Evolutionary conservation across 768 basidiomycete genomes (phyloP).

Genomic region (Podaxis sp.): DNA sequence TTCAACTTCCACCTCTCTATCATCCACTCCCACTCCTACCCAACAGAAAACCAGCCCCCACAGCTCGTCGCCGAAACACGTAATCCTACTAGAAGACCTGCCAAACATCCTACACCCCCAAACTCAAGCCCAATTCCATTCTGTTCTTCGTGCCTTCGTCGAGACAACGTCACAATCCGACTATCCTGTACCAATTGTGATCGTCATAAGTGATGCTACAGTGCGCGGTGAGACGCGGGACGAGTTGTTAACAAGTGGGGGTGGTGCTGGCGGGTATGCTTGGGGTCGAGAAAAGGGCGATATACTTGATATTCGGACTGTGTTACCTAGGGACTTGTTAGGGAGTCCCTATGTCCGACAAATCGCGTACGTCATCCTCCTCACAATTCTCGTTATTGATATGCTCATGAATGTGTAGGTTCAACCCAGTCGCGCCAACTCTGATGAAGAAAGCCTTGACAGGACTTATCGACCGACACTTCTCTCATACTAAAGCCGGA

Average conservation of each 20-base stretch:
- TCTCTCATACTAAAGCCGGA: conserved; percentile 24
- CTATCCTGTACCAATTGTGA: conserved; percentile 63
- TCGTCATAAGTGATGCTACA: conserved; percentile 84
- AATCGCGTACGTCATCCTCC: conserved; percentile 55
- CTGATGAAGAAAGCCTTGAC: conserved; percentile 79
- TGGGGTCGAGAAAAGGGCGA: conserved; percentile 46
- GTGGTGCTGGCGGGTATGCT: conserved; percentile 18
- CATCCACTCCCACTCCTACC: conserved; percentile 13
- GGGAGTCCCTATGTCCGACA: conserved; percentile 75
- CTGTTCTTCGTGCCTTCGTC: conserved; percentile 58
- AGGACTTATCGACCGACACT: conserved; percentile 48
- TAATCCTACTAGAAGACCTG: conserved; percentile 86
- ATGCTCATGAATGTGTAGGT: conserved; percentile 43
- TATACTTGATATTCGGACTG: conserved; percentile 60
- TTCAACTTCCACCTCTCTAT: conserved; percentile 12
- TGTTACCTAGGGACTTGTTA: conserved; percentile 68
- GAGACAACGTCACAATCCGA: conserved; percentile 26
- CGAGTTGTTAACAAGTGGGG: conserved; percentile 38
- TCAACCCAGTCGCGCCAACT: conserved; percentile 90
- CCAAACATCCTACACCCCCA: conserved; percentile 82
- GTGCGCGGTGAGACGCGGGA: conserved; percentile 66
- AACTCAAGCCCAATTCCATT: conserved; percentile 73
- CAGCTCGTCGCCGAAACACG: conserved; percentile 32
- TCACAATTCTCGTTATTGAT: not conserved
- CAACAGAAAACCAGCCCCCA: conserved; percentile 16